Conservation (phyloP, 164 flowering plant species). For the Platanus orientalis region DNA sequence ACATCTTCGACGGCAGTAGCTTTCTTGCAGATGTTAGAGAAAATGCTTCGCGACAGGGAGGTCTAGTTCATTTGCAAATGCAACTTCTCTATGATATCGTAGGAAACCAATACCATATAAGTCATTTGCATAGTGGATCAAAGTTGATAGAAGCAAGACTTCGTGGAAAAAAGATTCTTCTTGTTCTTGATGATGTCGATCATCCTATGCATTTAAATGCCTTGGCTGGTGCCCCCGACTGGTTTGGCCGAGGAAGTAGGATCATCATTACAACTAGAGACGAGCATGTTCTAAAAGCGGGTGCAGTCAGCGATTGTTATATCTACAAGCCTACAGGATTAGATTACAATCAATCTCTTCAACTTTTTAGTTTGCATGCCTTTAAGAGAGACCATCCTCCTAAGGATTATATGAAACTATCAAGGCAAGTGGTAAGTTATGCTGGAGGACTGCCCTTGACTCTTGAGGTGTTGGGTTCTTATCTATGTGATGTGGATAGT, state of each 20-base stretch:
- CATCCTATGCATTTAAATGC: slow-evolving; percentile 9
- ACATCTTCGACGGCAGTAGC: too few relatives aligned
- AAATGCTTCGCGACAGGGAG: neutral
- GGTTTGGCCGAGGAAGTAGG: slow-evolving; percentile 22
- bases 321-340: neutral
- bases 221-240: slow-evolving; percentile 11
- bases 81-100: slow-evolving; percentile 1
- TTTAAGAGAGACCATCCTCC: slow-evolving; percentile 2
- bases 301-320: neutral
- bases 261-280: slow-evolving; percentile 18
- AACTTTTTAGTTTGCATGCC: slow-evolving; percentile 15
- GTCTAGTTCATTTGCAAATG: neutral
- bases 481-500: neutral
- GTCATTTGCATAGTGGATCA: neutral
- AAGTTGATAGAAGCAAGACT: slow-evolving; percentile 2
- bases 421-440: neutral
- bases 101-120: neutral
- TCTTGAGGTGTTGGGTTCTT: slow-evolving; percentile 8
- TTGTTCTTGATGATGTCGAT: slow-evolving; percentile 25
- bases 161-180: slow-evolving; percentile 9
- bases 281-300: neutral
- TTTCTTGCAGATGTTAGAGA: too few relatives aligned
- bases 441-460: slow-evolving; percentile 1
- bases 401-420: neutral
- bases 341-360: slow-evolving; percentile 1